phyloP scores from a whole-genome alignment of 140 eudicot genomes.

The Ambrosia hybrid region DNA sequence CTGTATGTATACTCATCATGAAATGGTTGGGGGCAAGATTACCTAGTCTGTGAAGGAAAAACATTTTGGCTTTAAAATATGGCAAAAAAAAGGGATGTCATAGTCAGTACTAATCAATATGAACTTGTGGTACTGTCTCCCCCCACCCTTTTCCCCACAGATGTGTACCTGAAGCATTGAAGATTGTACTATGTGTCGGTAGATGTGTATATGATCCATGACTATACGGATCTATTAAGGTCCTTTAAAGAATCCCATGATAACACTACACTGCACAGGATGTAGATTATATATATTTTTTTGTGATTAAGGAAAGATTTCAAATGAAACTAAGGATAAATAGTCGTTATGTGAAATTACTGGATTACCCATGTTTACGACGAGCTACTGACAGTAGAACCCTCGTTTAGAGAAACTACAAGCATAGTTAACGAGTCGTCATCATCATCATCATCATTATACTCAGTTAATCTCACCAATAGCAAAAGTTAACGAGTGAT shows the following conservation, averaged over 20 bases:
- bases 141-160: neutral
- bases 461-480: neutral
- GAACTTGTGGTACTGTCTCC: constrained; percentile 15
- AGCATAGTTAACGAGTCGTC: neutral
- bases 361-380: constrained; percentile 6
- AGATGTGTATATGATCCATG: constrained; percentile 15
- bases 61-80: constrained; percentile 10
- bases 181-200: constrained; percentile 26
- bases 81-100: constrained; percentile 5
- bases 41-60: constrained; percentile 24
- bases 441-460: no score
- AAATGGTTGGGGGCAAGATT: constrained; percentile 1
- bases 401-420: neutral
- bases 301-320: neutral
- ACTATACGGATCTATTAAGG: neutral
- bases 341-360: constrained; percentile 13
- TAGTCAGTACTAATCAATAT: constrained; percentile 18
- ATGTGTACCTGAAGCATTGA: constrained; percentile 30
- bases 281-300: neutral
- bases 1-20: neutral
- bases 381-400: neutral
- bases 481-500: neutral
- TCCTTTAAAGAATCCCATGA: constrained; percentile 21
- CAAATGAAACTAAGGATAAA: neutral
- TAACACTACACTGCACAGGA: neutral